Evolutionary conservation across 768 basidiomycete genomes (phyloP).

Genomic region (Naematelia encephala): DNA sequence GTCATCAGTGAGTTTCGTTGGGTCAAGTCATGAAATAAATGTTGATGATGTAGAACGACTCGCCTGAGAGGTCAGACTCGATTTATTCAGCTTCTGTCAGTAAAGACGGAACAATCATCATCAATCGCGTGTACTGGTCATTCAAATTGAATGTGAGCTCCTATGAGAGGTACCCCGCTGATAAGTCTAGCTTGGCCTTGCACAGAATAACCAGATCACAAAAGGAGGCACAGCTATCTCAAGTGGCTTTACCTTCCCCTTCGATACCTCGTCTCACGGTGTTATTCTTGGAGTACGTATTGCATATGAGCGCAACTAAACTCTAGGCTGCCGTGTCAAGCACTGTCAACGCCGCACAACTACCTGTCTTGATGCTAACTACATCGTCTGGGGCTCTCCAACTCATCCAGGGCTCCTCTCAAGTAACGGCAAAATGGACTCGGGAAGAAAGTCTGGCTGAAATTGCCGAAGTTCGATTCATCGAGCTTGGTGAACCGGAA

Average conservation of each 20-base stretch:
- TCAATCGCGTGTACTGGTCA: conserved; percentile 69
- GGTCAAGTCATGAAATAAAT: neutral
- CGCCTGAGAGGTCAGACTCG: conserved; percentile 55
- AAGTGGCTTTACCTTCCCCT: conserved; percentile 59
- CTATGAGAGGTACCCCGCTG: conserved; percentile 4
- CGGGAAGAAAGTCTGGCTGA: conserved; percentile 75
- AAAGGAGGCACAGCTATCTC: conserved; percentile 19
- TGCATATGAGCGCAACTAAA: neutral
- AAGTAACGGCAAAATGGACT: conserved; percentile 57
- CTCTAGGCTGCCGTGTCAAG: conserved; percentile 23
- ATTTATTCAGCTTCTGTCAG: conserved; percentile 61
- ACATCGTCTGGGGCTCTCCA: conserved; percentile 76
- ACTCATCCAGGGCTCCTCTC: conserved; percentile 52
- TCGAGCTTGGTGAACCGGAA: conserved; percentile 70
- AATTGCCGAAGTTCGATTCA: conserved; percentile 63
- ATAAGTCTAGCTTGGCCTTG: conserved; percentile 18
- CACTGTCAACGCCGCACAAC: conserved; percentile 10
- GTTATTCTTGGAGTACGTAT: conserved; percentile 62
- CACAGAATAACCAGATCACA: conserved; percentile 26
- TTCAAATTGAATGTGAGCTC: conserved; percentile 57
- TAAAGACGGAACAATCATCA: conserved; percentile 56
- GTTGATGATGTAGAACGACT: conserved; percentile 1
- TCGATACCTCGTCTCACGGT: conserved; percentile 66
- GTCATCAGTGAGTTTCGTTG: conserved; percentile 55
- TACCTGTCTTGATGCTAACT: conserved; percentile 53